Evolutionary conservation across 225 moss, liverwort and hornwort genomes (phyloP).

Genomic region (Straminergon stramineum): DNA sequence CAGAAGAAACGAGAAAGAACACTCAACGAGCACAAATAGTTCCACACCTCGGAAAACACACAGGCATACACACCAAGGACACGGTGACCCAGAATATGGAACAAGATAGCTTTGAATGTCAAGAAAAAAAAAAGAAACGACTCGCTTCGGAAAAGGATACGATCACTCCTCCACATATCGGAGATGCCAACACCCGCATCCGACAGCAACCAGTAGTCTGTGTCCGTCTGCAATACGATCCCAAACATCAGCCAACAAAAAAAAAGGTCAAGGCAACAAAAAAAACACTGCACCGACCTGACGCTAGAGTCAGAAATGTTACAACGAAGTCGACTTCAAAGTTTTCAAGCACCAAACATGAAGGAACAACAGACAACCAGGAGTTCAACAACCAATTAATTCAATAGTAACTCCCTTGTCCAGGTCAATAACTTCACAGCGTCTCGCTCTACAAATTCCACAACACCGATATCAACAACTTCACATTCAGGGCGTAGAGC

Average conservation of each 20-base stretch:
- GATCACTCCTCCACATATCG: constrained; percentile 83
- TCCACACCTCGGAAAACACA: neutral
- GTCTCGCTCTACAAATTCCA: neutral
- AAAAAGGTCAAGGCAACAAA: neutral
- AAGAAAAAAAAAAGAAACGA: neutral
- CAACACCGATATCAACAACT: neutral
- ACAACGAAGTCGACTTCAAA: neutral
- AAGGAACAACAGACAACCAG: neutral
- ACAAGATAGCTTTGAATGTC: neutral
- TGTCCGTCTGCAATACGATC: constrained; percentile 37
- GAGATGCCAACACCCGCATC: constrained; percentile 75
- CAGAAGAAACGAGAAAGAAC: neutral
- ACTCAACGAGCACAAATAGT: neutral
- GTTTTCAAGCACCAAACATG: neutral
- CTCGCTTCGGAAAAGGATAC: constrained; percentile 43
- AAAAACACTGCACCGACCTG: neutral
- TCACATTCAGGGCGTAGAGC: neutral
- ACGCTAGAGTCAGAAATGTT: neutral
- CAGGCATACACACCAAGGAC: neutral
- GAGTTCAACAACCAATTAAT: neutral
- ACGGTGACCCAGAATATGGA: neutral
- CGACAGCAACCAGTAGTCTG: constrained; percentile 77
- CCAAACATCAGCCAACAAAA: neutral
- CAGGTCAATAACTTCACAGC: neutral
- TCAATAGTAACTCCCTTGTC: neutral